These are phyloP conservation scores for Pelargonium fulgidum DNA, from an alignment of 441 rosid species.

Conservation along the genomic window DNA sequence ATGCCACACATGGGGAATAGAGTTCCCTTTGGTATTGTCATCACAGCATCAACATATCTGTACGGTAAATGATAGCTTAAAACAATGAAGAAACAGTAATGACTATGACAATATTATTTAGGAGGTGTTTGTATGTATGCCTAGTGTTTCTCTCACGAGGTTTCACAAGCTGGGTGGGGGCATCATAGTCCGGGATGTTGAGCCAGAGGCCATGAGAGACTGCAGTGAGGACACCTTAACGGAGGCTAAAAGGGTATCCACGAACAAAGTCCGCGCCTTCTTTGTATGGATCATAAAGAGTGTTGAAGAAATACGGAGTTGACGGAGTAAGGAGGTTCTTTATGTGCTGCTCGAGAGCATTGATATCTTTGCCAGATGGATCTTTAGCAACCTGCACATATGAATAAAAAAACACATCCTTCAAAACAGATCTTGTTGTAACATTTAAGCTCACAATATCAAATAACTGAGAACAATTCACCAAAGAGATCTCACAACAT, in stretches of 20 bases:
- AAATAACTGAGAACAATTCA: no score
- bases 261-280: conserved; percentile 94
- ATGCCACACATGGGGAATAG: conserved; percentile 97
- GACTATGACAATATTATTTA: no score
- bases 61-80: neutral
- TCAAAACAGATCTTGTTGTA: no score
- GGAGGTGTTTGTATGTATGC: conserved; percentile 21
- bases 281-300: conserved; percentile 78
- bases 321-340: conserved; percentile 77
- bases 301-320: conserved; percentile 85
- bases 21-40: conserved; percentile 91
- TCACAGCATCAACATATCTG: conserved; percentile 83
- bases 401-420: neutral
- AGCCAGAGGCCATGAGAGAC: conserved; percentile 98
- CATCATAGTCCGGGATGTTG: conserved; percentile 92
- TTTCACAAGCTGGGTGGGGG: conserved; percentile 92
- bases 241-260: conserved; percentile 88
- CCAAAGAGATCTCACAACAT: no score
- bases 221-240: conserved; percentile 86
- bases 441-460: no score
- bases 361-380: conserved; percentile 69
- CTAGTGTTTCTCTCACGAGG: conserved; percentile 84
- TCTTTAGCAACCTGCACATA: conserved; percentile 54
- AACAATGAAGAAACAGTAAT: neutral
- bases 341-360: conserved; percentile 89